phyloP scores from a whole-genome alignment of 129 eudicot genomes.

The Tanacetum coccineum region DNA sequence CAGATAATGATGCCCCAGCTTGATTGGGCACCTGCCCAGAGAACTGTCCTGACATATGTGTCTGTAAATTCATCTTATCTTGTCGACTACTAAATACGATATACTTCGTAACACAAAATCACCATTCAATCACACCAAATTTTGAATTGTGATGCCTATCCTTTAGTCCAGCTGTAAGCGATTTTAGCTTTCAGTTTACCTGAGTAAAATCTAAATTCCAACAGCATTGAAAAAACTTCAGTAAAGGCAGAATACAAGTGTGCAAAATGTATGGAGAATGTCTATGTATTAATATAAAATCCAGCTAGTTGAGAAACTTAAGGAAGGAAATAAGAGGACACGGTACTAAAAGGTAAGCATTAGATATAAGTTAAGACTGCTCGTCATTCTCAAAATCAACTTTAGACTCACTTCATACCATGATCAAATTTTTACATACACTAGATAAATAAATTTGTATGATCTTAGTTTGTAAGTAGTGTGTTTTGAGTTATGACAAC shows the following conservation, averaged over 20 bases:
- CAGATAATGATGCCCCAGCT: conserved; percentile 45
- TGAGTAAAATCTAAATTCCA: conserved; percentile 12
- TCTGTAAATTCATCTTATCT: conserved; percentile 61
- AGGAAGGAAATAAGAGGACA: no score
- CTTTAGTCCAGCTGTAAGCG: conserved; percentile 2
- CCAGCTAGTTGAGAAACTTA: no score
- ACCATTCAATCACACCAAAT: conserved; percentile 16
- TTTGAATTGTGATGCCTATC: conserved; percentile 13
- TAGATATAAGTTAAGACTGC: no score
- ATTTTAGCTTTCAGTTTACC: conserved; percentile 9
- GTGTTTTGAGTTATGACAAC: neutral
- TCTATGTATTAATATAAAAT: neutral
- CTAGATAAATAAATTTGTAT: neutral
- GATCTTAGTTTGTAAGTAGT: no score
- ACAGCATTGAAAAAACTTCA: neutral
- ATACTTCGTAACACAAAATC: conserved; percentile 22
- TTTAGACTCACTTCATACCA: neutral
- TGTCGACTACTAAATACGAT: conserved; percentile 21
- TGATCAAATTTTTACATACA: neutral
- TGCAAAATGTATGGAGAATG: neutral
- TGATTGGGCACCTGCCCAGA: conserved; percentile 63
- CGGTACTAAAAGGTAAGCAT: no score
- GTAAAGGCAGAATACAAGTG: conserved; percentile 8
- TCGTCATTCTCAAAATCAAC: no score
- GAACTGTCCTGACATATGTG: conserved; percentile 44